Percentiles rank a stretch among this genome's conserved stretches.
These are phyloP conservation scores for Calendula officinalis DNA, from an alignment of 129 eudicot genomes.

Conservation along the genomic window DNA sequence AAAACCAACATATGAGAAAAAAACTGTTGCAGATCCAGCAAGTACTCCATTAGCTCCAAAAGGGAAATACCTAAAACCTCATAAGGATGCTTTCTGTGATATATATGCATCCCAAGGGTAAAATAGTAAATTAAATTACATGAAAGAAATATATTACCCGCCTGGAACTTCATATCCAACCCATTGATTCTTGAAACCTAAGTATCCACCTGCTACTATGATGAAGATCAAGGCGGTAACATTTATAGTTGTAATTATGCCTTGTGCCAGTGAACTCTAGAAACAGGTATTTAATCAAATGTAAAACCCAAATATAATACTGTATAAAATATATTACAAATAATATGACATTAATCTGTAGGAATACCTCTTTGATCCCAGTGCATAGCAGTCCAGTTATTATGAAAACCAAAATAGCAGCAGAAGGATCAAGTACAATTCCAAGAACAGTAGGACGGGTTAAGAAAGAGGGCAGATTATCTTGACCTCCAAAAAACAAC, in stretches of 20 bases:
- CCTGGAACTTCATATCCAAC: conserved; percentile 50
- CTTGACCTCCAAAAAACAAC: conserved; percentile 82
- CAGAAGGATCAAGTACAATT: conserved; percentile 89
- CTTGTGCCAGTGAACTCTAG: conserved; percentile 66
- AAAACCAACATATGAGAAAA: conserved; percentile 66
- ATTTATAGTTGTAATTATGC: conserved; percentile 54
- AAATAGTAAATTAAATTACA: neutral
- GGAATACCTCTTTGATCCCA: conserved; percentile 88
- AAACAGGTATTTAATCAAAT: conserved; percentile 23
- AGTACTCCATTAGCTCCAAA: conserved; percentile 55
- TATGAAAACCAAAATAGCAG: conserved; percentile 72
- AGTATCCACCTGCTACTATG: conserved; percentile 55
- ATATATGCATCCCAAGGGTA: conserved; percentile 11
- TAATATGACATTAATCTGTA: neutral
- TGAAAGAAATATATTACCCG: conserved; percentile 39
- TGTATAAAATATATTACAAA: neutral
- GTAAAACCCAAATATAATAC: neutral
- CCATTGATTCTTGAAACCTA: conserved; percentile 65
- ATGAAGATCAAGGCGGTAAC: conserved; percentile 54
- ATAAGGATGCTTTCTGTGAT: conserved; percentile 1
- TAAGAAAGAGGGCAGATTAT: conserved; percentile 69
- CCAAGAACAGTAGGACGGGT: conserved; percentile 79
- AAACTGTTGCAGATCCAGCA: conserved; percentile 71
- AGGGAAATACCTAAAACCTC: conserved; percentile 51
- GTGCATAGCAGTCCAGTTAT: conserved; percentile 79